Conservation (phyloP, 371 early-diverging fungal genomes). For the Conidiobolus incongruus region DNA sequence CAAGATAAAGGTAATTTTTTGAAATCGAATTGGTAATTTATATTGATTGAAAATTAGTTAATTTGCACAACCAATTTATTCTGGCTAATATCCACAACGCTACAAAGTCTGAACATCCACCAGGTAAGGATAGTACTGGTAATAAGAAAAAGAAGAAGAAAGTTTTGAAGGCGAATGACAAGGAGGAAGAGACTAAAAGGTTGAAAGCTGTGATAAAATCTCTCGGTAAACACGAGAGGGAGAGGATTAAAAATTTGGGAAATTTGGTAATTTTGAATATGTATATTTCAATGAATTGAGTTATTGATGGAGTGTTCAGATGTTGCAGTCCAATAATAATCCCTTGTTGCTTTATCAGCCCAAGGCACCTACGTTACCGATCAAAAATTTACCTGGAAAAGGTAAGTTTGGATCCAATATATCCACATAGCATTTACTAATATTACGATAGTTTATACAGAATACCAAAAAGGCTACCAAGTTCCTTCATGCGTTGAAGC, state of each 20-base stretch:
- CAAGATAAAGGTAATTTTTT: slow-evolving; percentile 25
- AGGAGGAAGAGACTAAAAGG: neutral
- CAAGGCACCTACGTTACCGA: slow-evolving; percentile 11
- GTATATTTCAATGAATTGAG: slow-evolving; percentile 8
- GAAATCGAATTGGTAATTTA: neutral
- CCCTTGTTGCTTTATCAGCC: slow-evolving; percentile 8
- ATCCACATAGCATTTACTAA: neutral
- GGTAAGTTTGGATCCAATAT: neutral
- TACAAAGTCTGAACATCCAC: slow-evolving; percentile 40
- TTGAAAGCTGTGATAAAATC: neutral
- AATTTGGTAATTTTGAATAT: slow-evolving; percentile 22
- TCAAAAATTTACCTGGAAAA: neutral
- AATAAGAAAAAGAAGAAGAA: slow-evolving; percentile 40
- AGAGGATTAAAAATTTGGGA: slow-evolving; percentile 13
- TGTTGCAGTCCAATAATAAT: neutral
- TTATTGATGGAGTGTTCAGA: slow-evolving; percentile 7
- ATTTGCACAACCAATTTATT: slow-evolving; percentile 48
- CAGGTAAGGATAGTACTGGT: slow-evolving; percentile 28
- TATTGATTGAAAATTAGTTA: neutral
- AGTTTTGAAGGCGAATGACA: neutral
- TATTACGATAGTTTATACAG: slow-evolving; percentile 8
- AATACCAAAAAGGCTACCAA: slow-evolving; percentile 39
- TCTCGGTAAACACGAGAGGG: slow-evolving; percentile 24
- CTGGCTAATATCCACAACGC: slow-evolving; percentile 57
- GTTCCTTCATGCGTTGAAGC: slow-evolving; percentile 45